A percentile compares a stretch with the other conserved stretches of the same genome.
Evolutionary conservation across 805 yeast species (phyloP).

Genomic region (Millerozyma acaciae): DNA sequence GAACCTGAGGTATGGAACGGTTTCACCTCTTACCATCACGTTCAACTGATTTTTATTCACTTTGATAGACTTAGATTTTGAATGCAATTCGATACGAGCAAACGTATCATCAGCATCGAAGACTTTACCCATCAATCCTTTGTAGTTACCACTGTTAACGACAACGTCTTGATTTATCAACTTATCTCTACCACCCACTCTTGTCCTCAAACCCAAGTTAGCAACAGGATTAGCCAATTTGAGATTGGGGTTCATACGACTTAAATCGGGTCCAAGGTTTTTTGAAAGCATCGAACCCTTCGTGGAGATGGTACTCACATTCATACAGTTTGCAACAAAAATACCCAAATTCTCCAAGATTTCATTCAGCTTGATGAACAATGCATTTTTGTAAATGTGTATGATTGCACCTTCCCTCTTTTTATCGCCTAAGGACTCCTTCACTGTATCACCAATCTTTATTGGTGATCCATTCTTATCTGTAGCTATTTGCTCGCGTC

Average conservation of each 20-base stretch:
- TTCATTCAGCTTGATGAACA: slow-evolving; percentile 78
- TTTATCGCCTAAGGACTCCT: slow-evolving; percentile 61
- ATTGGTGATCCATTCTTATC: slow-evolving; percentile 83
- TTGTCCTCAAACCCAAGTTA: slow-evolving; percentile 43
- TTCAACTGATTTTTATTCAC: slow-evolving; percentile 76
- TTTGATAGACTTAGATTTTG: slow-evolving; percentile 83
- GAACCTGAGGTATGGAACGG: slow-evolving; percentile 76
- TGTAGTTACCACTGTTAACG: slow-evolving; percentile 86
- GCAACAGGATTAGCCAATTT: slow-evolving; percentile 54
- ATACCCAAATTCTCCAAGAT: slow-evolving; percentile 86
- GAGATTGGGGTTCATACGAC: slow-evolving; percentile 81
- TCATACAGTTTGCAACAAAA: slow-evolving; percentile 71
- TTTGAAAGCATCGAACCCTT: slow-evolving; percentile 67
- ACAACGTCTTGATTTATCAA: slow-evolving; percentile 81
- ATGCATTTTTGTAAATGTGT: slow-evolving; percentile 75
- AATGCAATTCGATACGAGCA: slow-evolving; percentile 92
- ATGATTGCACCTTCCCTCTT: slow-evolving; percentile 84
- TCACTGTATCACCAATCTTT: slow-evolving; percentile 88
- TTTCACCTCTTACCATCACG: slow-evolving; percentile 64
- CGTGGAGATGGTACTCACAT: slow-evolving; percentile 79
- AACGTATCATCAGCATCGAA: slow-evolving; percentile 88
- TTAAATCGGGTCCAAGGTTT: slow-evolving; percentile 60
- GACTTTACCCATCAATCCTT: slow-evolving; percentile 90
- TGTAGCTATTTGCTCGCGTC: slow-evolving; percentile 76
- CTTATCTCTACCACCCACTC: slow-evolving; percentile 71